Evolutionary conservation across 257 asterid genomes (phyloP), one percentile per base, ranked within the genome.

Genomic region (Ilex asprella): DNA sequence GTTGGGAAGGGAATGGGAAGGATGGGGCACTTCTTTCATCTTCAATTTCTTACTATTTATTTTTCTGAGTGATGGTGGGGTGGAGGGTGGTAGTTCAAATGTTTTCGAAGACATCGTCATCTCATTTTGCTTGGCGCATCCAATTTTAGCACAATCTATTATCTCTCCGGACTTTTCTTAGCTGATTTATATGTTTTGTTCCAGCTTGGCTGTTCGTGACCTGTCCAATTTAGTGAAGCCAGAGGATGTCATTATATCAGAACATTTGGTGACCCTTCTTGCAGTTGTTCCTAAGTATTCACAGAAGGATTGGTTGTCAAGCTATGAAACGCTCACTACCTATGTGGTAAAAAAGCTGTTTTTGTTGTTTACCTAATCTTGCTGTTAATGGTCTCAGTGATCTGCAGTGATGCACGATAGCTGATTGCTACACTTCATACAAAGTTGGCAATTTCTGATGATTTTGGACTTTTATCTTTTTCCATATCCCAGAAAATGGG

Each of bases 131-230:
- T 21, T 21, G 27, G 27, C 27, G 27, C 27, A 21, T 21, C 27
- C 27, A 21, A 21, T 21, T 21, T 21, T 21, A 21, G 27, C 27
- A 1, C 27, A 21, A 21, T 21, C 27, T 21, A 21, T 21, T 21
- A 8, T 21, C 27, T 21, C 27, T 21, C 27, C 27, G 27, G 27
- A 21, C 27, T 21, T 21, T 46, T 46, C 10, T 46, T 5, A 10
- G 52, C 11, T 73, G 54, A 39, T 64, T n/a, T 31, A 30, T 55
- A 58, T 31, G 35, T 66, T 31, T 58, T 47, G 16, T 60, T 78
- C 63, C 95, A 91, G 97, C 70, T 78, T 91, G 72, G 91, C 96
- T 71, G 96, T 87, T 63, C 95, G 95, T 62, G 96, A 91, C 78
- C 87, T 91, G 68, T 85, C 96, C 63, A 82, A 70, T 82, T 60